Evolutionary conservation across 129 eudicot species (phyloP).

Genomic region (Lactuca saligna): DNA sequence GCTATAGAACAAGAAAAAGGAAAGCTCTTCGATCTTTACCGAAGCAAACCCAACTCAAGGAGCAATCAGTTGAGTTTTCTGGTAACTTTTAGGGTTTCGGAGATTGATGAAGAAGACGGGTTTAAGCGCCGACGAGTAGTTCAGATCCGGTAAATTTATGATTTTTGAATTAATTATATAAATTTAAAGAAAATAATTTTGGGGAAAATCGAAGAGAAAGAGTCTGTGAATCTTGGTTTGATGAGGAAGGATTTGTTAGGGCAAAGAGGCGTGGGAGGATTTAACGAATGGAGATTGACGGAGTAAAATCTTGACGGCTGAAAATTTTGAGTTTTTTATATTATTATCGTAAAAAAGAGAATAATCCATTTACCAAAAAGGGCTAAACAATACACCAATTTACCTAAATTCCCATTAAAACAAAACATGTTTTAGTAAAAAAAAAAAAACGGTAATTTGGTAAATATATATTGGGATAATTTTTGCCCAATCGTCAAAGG

Average conservation of each 20-base stretch:
- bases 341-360: neutral
- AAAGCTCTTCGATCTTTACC: slow-evolving; percentile 4
- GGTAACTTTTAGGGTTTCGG: slow-evolving; percentile 31
- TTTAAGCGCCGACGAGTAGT: slow-evolving; percentile 32
- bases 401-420: neutral
- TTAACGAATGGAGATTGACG: slow-evolving; percentile 25
- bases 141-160: slow-evolving; percentile 34
- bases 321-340: neutral
- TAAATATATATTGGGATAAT: neutral
- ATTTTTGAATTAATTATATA: slow-evolving; percentile 12
- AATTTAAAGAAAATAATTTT: slow-evolving; percentile 11
- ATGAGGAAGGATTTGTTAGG: slow-evolving; percentile 19
- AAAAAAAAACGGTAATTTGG: neutral
- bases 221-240: slow-evolving; percentile 23
- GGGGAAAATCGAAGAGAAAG: slow-evolving; percentile 13
- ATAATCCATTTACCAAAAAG: slow-evolving; percentile 17
- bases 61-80: slow-evolving; percentile 30
- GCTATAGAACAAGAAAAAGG: slow-evolving; percentile 10
- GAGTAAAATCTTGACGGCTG: slow-evolving; percentile 33
- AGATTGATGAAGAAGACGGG: slow-evolving; percentile 15
- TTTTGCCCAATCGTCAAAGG: neutral
- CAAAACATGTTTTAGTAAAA: neutral
- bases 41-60: slow-evolving; percentile 7
- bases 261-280: slow-evolving; percentile 14
- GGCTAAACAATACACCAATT: neutral